Percentiles rank a stretch among this genome's conserved stretches.
These are phyloP conservation scores for Blastocystis hominis DNA, from an alignment of 352 stramenopile species.

Conservation along the genomic window DNA sequence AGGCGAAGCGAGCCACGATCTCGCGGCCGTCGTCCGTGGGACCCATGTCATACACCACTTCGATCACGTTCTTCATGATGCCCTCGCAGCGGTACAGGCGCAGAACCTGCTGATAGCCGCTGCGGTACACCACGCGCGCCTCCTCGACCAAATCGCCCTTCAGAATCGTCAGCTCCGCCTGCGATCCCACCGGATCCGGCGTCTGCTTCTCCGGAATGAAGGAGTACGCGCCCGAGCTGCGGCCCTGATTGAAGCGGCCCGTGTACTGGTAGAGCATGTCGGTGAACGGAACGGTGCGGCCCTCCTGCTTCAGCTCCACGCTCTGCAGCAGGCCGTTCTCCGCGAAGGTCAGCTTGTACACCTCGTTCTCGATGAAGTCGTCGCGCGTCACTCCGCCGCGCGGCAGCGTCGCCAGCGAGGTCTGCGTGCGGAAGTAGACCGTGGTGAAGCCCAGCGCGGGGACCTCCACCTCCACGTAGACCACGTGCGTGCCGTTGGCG, in stretches of 20 bases:
- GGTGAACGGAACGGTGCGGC: not conserved
- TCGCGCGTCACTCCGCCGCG: not conserved
- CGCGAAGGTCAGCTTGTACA: slow-evolving; percentile 56
- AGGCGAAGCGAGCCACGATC: slow-evolving; percentile 80
- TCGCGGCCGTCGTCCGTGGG: slow-evolving; percentile 78
- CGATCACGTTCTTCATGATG: not conserved
- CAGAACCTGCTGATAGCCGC: slow-evolving; percentile 31
- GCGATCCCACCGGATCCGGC: not conserved
- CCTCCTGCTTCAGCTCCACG: slow-evolving; percentile 50
- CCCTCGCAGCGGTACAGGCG: slow-evolving; percentile 9
- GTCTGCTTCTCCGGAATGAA: slow-evolving; percentile 74
- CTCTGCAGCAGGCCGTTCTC: not conserved
- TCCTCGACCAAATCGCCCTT: slow-evolving; percentile 60
- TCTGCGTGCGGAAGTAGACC: not conserved
- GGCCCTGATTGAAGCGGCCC: slow-evolving; percentile 40
- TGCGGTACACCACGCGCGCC: slow-evolving; percentile 39
- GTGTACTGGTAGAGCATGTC: slow-evolving; percentile 58
- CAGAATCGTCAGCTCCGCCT: slow-evolving; percentile 59
- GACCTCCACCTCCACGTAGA: slow-evolving; percentile 45
- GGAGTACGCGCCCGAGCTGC: slow-evolving; percentile 82
- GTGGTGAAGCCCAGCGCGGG: slow-evolving; percentile 58
- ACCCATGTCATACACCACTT: slow-evolving; percentile 51
- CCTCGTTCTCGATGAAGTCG: slow-evolving; percentile 58
- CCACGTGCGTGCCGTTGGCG: slow-evolving; percentile 50
- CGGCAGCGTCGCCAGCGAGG: not conserved